Conservation (phyloP, 441 rosid genomes). For the Erodium texanum region DNA sequence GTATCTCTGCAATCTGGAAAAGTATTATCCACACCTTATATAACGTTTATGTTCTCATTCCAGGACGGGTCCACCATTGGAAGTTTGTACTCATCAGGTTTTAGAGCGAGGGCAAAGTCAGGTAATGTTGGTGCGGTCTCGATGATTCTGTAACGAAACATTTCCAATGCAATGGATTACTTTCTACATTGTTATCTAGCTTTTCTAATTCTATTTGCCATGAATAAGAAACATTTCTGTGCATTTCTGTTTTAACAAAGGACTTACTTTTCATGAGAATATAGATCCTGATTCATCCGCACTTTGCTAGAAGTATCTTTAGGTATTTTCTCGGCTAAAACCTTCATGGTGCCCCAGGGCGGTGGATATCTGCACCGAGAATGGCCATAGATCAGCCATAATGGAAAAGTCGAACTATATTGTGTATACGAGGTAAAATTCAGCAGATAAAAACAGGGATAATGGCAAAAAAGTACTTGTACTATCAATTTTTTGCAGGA, state of each 20-base stretch:
- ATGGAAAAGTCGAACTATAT: too few relatives aligned
- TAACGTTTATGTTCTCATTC: slow-evolving; percentile 30
- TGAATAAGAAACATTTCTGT: too few relatives aligned
- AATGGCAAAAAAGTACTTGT: too few relatives aligned
- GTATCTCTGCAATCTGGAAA: neutral
- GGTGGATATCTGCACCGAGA: slow-evolving; percentile 63
- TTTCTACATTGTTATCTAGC: neutral
- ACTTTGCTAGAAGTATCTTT: slow-evolving; percentile 91
- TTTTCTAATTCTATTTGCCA: neutral
- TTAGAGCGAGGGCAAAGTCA: slow-evolving; percentile 84
- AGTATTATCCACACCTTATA: slow-evolving; percentile 5
- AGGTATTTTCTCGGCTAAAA: slow-evolving; percentile 82
- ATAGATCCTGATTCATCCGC: slow-evolving; percentile 79
- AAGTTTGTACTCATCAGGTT: slow-evolving; percentile 84
- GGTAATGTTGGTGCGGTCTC: slow-evolving; percentile 93
- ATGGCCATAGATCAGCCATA: neutral
- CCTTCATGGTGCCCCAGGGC: slow-evolving; percentile 81
- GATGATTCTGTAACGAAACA: slow-evolving; percentile 43
- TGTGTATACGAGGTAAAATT: neutral
- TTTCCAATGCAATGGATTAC: neutral
- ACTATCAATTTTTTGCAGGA: too few relatives aligned
- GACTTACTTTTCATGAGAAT: slow-evolving; percentile 79
- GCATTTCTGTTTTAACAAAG: neutral
- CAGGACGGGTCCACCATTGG: slow-evolving; percentile 56
- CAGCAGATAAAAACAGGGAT: neutral